Conservation (phyloP, 768 basidiomycete species). For the Pulveroboletus sp. region DNA sequence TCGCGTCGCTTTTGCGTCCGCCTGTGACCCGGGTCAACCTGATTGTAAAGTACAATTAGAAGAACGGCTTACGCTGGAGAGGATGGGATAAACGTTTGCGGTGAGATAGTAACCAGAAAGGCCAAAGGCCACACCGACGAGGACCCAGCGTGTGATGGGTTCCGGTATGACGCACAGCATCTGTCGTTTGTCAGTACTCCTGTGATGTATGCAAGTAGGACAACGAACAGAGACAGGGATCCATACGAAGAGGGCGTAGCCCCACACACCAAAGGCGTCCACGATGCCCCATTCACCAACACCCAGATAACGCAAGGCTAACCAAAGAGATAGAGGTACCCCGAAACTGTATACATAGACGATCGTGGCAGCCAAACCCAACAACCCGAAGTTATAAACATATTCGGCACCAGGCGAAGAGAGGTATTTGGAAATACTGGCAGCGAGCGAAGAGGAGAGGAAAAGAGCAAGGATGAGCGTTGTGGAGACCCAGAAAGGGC, state of each 20-base stretch:
- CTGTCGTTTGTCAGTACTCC: conserved; percentile 33
- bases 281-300: conserved; percentile 87
- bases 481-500: conserved; percentile 97
- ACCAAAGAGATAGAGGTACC: conserved; percentile 81
- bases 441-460: conserved; percentile 87
- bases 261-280: conserved; percentile 79
- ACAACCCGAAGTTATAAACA: conserved; percentile 82
- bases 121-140: conserved; percentile 67
- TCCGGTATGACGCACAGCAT: conserved; percentile 84
- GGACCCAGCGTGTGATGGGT: conserved; percentile 74
- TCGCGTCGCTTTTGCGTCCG: conserved; percentile 82
- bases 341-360: conserved; percentile 87
- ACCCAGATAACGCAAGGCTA: conserved; percentile 77
- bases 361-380: conserved; percentile 76
- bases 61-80: conserved; percentile 61
- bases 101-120: conserved; percentile 87
- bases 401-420: conserved; percentile 53
- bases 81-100: conserved; percentile 84
- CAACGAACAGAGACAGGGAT: conserved; percentile 75
- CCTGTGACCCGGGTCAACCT: conserved; percentile 39
- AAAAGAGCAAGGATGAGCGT: conserved; percentile 92
- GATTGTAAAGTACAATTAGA: neutral
- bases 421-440: conserved; percentile 84
- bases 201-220: neutral
- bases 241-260: conserved; percentile 82